phyloP scores from a whole-genome alignment of 2,329 filamentous ascomycete species.

The Pseudogymnoascus sp. region DNA sequence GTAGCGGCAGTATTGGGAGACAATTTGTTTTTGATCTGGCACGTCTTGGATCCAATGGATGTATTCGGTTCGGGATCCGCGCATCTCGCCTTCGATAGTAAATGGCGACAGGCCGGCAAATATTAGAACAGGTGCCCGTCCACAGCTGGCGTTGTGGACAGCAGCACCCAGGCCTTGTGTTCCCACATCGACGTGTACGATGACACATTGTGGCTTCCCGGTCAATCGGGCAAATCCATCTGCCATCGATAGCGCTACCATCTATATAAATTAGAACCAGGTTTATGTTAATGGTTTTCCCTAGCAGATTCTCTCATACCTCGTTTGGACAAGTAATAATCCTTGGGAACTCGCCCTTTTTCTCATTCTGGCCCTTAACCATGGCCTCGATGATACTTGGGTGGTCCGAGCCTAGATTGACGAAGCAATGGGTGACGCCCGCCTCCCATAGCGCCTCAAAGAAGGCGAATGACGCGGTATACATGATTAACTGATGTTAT shows the following conservation, averaged over 20 bases:
- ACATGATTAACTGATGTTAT: slow-evolving; percentile 22
- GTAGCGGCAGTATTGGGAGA: slow-evolving; percentile 66
- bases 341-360: slow-evolving; percentile 50
- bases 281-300: too few species aligned
- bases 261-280: slow-evolving; percentile 32
- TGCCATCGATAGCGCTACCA: slow-evolving; percentile 70
- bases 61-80: slow-evolving; percentile 63
- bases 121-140: slow-evolving; percentile 60
- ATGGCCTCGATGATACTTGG: slow-evolving; percentile 66
- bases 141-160: slow-evolving; percentile 64
- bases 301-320: slow-evolving; percentile 30
- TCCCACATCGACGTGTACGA: slow-evolving; percentile 70
- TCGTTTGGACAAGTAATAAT: slow-evolving; percentile 68
- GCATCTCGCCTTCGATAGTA: slow-evolving; percentile 63
- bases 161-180: slow-evolving; percentile 67
- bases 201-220: slow-evolving; percentile 59
- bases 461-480: slow-evolving; percentile 63
- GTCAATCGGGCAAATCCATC: slow-evolving; percentile 64
- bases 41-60: slow-evolving; percentile 76
- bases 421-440: slow-evolving; percentile 45
- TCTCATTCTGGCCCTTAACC: slow-evolving; percentile 61
- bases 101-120: slow-evolving; percentile 67
- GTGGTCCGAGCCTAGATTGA: slow-evolving; percentile 55
- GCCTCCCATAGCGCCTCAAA: slow-evolving; percentile 65
- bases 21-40: slow-evolving; percentile 65